Percentiles rank a stretch among this genome's conserved stretches.
Conservation (phyloP, 306 rosid species). For the Cucurbita argyrosperma region DNA sequence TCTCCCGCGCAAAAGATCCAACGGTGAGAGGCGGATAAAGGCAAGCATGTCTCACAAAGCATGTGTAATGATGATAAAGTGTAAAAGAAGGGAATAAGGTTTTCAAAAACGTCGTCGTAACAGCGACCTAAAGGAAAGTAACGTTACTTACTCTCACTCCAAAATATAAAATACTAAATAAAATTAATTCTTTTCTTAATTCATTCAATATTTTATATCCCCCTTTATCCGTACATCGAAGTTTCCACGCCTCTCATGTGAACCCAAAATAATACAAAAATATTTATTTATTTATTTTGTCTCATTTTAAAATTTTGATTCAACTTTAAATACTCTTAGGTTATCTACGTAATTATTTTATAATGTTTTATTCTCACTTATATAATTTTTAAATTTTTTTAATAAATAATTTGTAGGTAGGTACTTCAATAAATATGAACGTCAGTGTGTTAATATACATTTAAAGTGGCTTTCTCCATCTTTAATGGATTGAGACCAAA, state of each 20-base stretch:
- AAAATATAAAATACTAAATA: not conserved
- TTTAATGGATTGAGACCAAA: no score
- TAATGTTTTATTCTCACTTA: no score
- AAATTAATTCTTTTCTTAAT: not conserved
- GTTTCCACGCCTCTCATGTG: not conserved
- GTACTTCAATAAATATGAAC: no score
- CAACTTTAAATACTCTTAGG: no score
- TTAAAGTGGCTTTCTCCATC: no score
- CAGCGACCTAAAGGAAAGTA: not conserved
- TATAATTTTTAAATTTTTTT: no score
- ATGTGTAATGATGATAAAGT: slow-evolving; percentile 41
- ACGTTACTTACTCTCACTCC: not conserved
- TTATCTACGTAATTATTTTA: no score
- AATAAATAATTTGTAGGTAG: no score
- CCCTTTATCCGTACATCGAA: not conserved
- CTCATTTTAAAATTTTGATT: no score
- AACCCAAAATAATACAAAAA: not conserved
- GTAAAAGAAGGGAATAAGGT: slow-evolving; percentile 11
- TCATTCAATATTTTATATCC: not conserved
- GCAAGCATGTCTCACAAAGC: slow-evolving; percentile 17
- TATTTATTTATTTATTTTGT: no score
- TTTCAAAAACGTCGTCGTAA: slow-evolving; percentile 5
- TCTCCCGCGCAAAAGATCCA: not conserved
- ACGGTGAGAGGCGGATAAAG: not conserved
- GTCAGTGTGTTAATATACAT: no score